These are phyloP conservation scores for Bryoerythrophyllum caledonicum DNA, from an alignment of 225 moss, liverwort and hornwort species.

Conservation along the genomic window DNA sequence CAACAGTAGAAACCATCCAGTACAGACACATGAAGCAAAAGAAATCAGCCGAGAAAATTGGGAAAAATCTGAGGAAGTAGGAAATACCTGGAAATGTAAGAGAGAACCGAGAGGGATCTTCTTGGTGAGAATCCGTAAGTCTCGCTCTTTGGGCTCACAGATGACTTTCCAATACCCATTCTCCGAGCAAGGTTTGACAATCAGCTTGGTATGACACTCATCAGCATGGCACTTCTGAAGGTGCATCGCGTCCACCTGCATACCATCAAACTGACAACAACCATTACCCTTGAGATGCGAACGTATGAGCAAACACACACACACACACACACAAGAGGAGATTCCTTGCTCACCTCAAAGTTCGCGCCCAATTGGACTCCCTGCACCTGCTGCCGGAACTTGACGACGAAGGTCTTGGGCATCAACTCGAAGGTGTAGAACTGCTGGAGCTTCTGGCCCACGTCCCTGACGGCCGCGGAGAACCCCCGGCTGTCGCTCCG, in stretches of 20 bases:
- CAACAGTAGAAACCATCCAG: background rate
- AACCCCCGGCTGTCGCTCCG: conserved; percentile 22
- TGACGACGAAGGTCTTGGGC: conserved; percentile 76
- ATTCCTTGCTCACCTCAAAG: conserved; percentile 68
- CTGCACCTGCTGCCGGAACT: conserved; percentile 90
- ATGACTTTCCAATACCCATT: conserved; percentile 85
- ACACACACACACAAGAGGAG: background rate
- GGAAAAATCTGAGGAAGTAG: background rate
- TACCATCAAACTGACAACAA: conserved; percentile 50
- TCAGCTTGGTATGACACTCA: conserved; percentile 78
- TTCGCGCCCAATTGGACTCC: conserved; percentile 89
- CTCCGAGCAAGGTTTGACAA: conserved; percentile 73
- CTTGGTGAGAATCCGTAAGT: conserved; percentile 82
- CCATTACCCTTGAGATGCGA: conserved; percentile 38
- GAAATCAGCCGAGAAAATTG: no score
- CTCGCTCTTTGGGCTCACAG: conserved; percentile 86
- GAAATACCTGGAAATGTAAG: conserved; percentile 49
- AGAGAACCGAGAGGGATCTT: conserved; percentile 82
- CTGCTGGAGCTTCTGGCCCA: conserved; percentile 43
- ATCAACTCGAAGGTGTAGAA: conserved; percentile 84
- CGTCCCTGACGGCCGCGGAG: conserved; percentile 34
- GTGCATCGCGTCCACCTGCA: conserved; percentile 69
- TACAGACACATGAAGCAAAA: no score
- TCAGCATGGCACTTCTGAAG: conserved; percentile 46
- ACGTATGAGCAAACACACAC: background rate